Conservation (phyloP, 108 stramenopile species). For the Nitzschia palea region DNA sequence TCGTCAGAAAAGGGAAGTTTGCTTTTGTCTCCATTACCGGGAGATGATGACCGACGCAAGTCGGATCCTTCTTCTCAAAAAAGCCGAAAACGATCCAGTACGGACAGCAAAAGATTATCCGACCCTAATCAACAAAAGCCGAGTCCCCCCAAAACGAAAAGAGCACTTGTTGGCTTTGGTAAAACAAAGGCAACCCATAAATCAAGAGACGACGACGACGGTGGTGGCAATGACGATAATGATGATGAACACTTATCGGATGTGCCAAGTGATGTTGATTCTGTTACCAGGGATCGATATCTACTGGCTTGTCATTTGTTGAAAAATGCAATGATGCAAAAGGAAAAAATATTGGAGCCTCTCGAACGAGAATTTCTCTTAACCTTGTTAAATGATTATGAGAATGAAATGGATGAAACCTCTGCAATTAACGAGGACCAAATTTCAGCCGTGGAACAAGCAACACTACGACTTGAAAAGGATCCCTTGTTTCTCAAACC, state of each 20-base stretch:
- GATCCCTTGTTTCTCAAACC: constrained; percentile 4
- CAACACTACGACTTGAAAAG: constrained; percentile 12
- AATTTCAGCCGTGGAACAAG: constrained; percentile 28
- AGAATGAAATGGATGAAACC: neutral
- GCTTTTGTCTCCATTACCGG: too few relatives aligned
- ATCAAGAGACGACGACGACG: too few relatives aligned
- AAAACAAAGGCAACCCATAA: too few relatives aligned
- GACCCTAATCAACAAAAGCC: too few relatives aligned
- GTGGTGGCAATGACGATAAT: neutral
- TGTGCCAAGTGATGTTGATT: constrained; percentile 37
- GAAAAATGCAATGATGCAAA: constrained; percentile 27
- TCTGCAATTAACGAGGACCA: constrained; percentile 21
- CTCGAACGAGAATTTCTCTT: constrained; percentile 30
- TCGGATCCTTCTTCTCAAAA: too few relatives aligned
- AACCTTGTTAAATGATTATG: constrained; percentile 23
- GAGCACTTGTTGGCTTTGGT: too few relatives aligned
- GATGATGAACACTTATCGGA: constrained; percentile 33
- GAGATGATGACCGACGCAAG: too few relatives aligned
- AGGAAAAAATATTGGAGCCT: constrained; percentile 12
- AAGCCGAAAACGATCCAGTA: too few relatives aligned
- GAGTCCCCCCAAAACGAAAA: too few relatives aligned
- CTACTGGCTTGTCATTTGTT: constrained; percentile 43
- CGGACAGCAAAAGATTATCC: too few relatives aligned
- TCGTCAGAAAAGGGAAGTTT: too few relatives aligned
- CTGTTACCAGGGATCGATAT: constrained; percentile 32